These are phyloP conservation scores for Neopestalotiopsis rosae DNA, from an alignment of 2,329 filamentous ascomycete species.

Conservation along the genomic window DNA sequence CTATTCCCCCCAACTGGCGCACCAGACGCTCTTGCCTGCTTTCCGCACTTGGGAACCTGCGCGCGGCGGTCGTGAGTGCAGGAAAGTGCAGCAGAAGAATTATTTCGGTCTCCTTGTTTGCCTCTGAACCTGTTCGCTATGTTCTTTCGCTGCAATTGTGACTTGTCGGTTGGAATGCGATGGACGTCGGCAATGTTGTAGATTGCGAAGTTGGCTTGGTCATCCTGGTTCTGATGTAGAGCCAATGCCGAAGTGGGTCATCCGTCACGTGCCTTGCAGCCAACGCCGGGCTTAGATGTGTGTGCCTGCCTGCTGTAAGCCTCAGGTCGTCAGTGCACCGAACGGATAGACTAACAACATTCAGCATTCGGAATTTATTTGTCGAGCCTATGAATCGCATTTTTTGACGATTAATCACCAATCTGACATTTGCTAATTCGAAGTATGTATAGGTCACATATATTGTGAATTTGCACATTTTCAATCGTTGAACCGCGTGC, in stretches of 20 bases:
- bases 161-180: not conserved
- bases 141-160: not conserved
- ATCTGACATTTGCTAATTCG: no score
- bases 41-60: not conserved
- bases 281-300: not conserved
- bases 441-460: no score
- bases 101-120: not conserved
- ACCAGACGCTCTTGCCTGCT: conserved; percentile 2
- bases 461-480: no score
- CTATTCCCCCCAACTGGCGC: not conserved
- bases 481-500: no score
- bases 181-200: conserved; percentile 14
- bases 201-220: conserved; percentile 19
- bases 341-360: no score
- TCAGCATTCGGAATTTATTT: no score
- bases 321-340: no score
- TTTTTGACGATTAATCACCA: no score
- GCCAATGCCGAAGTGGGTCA: not conserved
- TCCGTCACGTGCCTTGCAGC: not conserved
- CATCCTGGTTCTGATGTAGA: conserved; percentile 18
- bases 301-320: no score
- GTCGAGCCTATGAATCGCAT: no score
- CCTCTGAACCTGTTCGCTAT: not conserved
- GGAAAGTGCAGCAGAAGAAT: not conserved
- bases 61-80: not conserved